These are phyloP conservation scores for Lactarius akahatsu DNA, from an alignment of 768 basidiomycete genomes.

Conservation along the genomic window DNA sequence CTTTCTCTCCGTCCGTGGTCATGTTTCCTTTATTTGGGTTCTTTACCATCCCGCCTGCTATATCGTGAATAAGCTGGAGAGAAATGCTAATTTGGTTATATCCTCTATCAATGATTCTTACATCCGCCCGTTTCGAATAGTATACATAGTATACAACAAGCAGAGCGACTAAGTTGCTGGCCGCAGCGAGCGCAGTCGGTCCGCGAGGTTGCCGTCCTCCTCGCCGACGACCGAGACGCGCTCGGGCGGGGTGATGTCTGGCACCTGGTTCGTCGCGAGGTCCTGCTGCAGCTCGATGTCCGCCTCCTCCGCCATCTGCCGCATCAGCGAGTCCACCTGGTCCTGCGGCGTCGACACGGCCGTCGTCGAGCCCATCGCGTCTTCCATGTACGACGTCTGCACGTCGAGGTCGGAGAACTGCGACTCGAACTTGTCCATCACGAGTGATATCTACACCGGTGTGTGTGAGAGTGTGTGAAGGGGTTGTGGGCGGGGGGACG, in stretches of 20 bases:
- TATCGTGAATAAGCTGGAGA: not conserved
- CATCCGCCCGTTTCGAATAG: not conserved
- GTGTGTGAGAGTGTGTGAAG: not conserved
- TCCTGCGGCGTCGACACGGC: constrained; percentile 95
- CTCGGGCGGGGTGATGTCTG: constrained; percentile 55
- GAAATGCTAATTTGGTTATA: not conserved
- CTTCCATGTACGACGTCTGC: constrained; percentile 97
- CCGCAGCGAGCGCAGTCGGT: constrained; percentile 83
- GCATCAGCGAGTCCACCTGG: constrained; percentile 89
- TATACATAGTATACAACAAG: not conserved
- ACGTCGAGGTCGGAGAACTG: constrained; percentile 98
- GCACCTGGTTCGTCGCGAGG: constrained; percentile 67
- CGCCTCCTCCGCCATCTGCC: constrained; percentile 95
- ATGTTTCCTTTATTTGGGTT: not conserved
- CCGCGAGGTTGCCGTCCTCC: constrained; percentile 80
- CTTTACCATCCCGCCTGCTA: not conserved
- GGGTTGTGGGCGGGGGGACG: constrained; percentile 33
- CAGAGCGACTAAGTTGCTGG: constrained; percentile 55
- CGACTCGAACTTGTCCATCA: constrained; percentile 99
- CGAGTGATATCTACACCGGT: constrained; percentile 75
- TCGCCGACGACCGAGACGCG: constrained; percentile 48
- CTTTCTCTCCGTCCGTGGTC: not conserved
- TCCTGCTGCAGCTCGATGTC: constrained; percentile 95
- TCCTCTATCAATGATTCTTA: not conserved
- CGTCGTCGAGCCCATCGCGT: constrained; percentile 90